Percentiles rank a stretch among this genome's conserved stretches.
These are phyloP conservation scores for Moniliophthora roreri DNA, from an alignment of 1,284 basidiomycete species.

Conservation along the genomic window DNA sequence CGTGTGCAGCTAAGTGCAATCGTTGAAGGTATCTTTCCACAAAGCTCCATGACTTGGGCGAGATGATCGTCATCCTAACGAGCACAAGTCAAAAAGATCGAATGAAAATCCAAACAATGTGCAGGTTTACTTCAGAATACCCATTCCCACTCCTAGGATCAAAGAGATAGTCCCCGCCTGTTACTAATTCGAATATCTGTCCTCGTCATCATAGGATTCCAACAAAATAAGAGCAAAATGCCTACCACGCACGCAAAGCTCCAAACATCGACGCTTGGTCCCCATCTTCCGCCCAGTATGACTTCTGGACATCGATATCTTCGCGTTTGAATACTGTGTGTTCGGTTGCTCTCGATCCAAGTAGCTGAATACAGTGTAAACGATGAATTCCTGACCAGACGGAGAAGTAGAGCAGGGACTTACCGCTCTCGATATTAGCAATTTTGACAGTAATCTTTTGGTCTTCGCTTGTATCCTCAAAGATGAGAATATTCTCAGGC, in stretches of 20 bases:
- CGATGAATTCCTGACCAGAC: neutral
- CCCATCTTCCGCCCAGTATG: slow-evolving; percentile 94
- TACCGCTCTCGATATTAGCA: slow-evolving; percentile 93
- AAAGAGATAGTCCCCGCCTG: slow-evolving; percentile 90
- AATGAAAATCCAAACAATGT: slow-evolving; percentile 45
- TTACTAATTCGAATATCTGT: slow-evolving; percentile 89
- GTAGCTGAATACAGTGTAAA: slow-evolving; percentile 46
- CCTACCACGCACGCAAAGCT: slow-evolving; percentile 90
- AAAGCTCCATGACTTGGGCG: slow-evolving; percentile 96
- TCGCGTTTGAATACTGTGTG: slow-evolving; percentile 95
- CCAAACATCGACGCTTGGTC: slow-evolving; percentile 94
- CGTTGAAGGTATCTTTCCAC: slow-evolving; percentile 86
- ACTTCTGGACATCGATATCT: slow-evolving; percentile 98
- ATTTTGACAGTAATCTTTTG: slow-evolving; percentile 99
- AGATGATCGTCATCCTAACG: slow-evolving; percentile 99
- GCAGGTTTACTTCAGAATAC: slow-evolving; percentile 86
- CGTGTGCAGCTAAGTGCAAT: slow-evolving; percentile 94
- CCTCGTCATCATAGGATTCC: slow-evolving; percentile 4
- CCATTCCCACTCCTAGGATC: slow-evolving; percentile 77
- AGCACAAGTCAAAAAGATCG: neutral
- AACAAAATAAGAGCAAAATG: slow-evolving; percentile 18
- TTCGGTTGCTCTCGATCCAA: slow-evolving; percentile 92
- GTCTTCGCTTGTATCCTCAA: slow-evolving; percentile 97
- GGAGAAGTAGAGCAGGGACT: slow-evolving; percentile 24
- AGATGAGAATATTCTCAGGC: slow-evolving; percentile 97